Evolutionary conservation across 768 basidiomycete genomes (phyloP).

Genomic region (Coprinellus aureogranulatus): DNA sequence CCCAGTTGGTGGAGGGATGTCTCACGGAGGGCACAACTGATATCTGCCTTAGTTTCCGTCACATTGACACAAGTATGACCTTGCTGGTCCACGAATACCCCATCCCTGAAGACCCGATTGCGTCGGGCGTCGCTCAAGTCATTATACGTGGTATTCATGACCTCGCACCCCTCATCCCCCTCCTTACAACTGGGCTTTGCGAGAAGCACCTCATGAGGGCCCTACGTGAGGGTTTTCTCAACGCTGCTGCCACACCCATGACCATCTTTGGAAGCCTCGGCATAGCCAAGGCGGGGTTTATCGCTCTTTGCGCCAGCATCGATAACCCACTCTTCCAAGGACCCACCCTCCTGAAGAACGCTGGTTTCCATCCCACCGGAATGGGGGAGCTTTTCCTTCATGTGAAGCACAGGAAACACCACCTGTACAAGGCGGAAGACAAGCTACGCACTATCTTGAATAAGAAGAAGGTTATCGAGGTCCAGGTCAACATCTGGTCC

Average conservation of each 20-base stretch:
- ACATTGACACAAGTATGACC: too few relatives aligned
- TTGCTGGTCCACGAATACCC: too few relatives aligned
- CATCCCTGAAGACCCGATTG: neutral
- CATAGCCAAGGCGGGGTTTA: slow-evolving; percentile 16
- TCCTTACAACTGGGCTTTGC: slow-evolving; percentile 23
- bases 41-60: too few relatives aligned
- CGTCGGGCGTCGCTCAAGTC: neutral
- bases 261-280: slow-evolving; percentile 23
- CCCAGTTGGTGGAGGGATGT: too few relatives aligned
- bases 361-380: neutral
- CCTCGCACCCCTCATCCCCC: slow-evolving; percentile 21
- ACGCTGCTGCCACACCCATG: slow-evolving; percentile 21
- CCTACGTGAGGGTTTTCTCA: slow-evolving; percentile 17
- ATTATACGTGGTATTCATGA: slow-evolving; percentile 22
- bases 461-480: neutral
- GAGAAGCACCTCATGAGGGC: slow-evolving; percentile 18
- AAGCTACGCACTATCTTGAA: neutral
- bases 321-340: neutral
- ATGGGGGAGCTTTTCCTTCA: neutral
- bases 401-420: neutral
- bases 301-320: slow-evolving; percentile 12
- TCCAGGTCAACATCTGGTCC: neutral
- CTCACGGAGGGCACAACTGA: too few relatives aligned
- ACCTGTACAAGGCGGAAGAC: neutral
- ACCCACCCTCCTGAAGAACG: neutral